These are phyloP conservation scores for Cladobotryum protrusum DNA, from an alignment of 2,329 filamentous ascomycete genomes.

Conservation along the genomic window DNA sequence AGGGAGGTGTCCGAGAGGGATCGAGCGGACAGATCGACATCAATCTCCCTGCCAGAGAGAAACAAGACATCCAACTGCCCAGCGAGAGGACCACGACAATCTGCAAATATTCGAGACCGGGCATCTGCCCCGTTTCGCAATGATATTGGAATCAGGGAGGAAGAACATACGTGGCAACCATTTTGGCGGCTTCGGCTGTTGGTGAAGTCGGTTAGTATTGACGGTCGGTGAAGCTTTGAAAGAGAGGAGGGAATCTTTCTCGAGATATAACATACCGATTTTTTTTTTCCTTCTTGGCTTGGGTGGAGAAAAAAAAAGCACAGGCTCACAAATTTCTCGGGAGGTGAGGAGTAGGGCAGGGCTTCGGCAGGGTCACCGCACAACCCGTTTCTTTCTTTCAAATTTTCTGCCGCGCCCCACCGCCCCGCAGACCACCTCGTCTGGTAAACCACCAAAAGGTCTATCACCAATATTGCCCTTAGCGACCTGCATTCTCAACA, in stretches of 20 bases:
- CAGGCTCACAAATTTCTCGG: background rate
- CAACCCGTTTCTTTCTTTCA: background rate
- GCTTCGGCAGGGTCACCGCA: slow-evolving; percentile 17
- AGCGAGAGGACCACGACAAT: slow-evolving; percentile 86
- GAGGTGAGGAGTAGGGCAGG: slow-evolving; percentile 26
- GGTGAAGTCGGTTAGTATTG: slow-evolving; percentile 35
- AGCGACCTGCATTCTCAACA: slow-evolving; percentile 27
- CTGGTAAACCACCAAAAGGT: slow-evolving; percentile 18
- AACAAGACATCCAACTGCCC: slow-evolving; percentile 39
- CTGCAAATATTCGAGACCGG: slow-evolving; percentile 52
- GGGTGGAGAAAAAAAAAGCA: too few relatives aligned
- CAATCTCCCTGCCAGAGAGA: slow-evolving; percentile 13
- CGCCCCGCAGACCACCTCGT: slow-evolving; percentile 23
- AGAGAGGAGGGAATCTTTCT: slow-evolving; percentile 4
- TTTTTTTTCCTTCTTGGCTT: too few relatives aligned
- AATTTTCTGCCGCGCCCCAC: slow-evolving; percentile 33
- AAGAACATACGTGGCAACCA: slow-evolving; percentile 49
- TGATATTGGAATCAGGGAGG: slow-evolving; percentile 29
- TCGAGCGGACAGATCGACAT: slow-evolving; percentile 64
- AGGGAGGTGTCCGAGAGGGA: slow-evolving; percentile 61
- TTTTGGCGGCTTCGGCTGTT: slow-evolving; percentile 35
- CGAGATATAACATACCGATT: too few relatives aligned
- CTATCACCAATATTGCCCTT: slow-evolving; percentile 20
- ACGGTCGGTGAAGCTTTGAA: slow-evolving; percentile 20
- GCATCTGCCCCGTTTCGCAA: slow-evolving; percentile 30